These are phyloP conservation scores for Pestalotiopsis sp. DNA, from an alignment of 2,329 filamentous ascomycete genomes.

Conservation along the genomic window DNA sequence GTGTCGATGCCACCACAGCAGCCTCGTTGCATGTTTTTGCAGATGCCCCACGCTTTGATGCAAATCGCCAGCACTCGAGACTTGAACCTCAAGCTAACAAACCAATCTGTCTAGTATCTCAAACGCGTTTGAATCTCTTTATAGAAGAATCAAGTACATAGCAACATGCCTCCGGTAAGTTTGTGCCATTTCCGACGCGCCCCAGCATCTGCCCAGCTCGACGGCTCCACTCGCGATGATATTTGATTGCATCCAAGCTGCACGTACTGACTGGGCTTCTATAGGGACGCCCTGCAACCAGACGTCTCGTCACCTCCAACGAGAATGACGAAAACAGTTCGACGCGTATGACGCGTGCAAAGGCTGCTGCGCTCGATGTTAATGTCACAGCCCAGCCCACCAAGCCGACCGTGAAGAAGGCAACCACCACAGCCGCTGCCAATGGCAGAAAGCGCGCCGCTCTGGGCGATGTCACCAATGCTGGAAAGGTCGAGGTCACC, in stretches of 20 bases:
- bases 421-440: conserved; percentile 50
- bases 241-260: background rate
- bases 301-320: conserved; percentile 82
- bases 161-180: conserved; percentile 19
- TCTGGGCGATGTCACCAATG: conserved; percentile 94
- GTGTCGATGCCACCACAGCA: background rate
- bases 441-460: conserved; percentile 74
- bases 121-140: conserved; percentile 4
- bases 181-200: background rate
- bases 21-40: background rate
- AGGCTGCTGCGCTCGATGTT: conserved; percentile 73
- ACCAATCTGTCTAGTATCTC: conserved; percentile 5
- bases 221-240: background rate
- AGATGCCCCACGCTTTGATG: conserved; percentile 10
- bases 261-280: conserved; percentile 9
- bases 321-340: conserved; percentile 87
- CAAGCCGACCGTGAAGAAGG: conserved; percentile 72
- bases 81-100: background rate
- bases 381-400: conserved; percentile 61
- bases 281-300: conserved; percentile 64
- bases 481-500: conserved; percentile 73
- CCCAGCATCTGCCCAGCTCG: background rate
- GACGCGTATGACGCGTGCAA: conserved; percentile 89
- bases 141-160: conserved; percentile 14
- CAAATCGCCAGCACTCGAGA: background rate